A percentile compares a stretch with the other conserved stretches of the same genome.
Conservation (phyloP, 208 protist species). For the Tritrichomonas musculus region DNA sequence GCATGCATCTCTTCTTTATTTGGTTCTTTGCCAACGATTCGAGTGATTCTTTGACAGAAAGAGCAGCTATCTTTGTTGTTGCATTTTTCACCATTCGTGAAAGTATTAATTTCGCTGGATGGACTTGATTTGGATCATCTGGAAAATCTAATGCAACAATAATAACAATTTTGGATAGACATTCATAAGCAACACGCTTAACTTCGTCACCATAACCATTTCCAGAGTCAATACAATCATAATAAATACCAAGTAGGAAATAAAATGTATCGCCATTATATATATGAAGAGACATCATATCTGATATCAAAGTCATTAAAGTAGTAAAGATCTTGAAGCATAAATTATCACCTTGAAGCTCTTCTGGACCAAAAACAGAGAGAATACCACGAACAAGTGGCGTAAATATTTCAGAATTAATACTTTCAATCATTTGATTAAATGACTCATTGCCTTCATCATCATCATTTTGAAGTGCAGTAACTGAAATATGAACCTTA, state of each 20-base stretch:
- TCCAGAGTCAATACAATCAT: background rate
- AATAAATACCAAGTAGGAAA: background rate
- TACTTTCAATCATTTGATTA: background rate
- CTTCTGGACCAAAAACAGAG: background rate
- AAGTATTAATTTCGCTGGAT: background rate
- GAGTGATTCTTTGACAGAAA: background rate
- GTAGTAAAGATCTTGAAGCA: background rate
- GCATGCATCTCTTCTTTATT: background rate
- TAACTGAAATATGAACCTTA: background rate
- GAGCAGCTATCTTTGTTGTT: background rate
- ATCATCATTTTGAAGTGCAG: background rate
- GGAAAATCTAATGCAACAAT: background rate
- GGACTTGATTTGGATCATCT: background rate
- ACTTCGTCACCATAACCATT: background rate
- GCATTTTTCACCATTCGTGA: background rate
- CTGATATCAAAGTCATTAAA: background rate
- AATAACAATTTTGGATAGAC: background rate
- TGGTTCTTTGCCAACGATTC: background rate
- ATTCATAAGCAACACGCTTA: background rate
- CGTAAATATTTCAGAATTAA: background rate
- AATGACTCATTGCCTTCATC: too few relatives aligned
- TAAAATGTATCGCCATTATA: background rate
- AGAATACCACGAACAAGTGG: background rate
- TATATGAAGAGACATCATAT: background rate
- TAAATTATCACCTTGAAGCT: background rate